phyloP scores from a whole-genome alignment of 2,329 filamentous ascomycete species.

The Sarocladium strictum region DNA sequence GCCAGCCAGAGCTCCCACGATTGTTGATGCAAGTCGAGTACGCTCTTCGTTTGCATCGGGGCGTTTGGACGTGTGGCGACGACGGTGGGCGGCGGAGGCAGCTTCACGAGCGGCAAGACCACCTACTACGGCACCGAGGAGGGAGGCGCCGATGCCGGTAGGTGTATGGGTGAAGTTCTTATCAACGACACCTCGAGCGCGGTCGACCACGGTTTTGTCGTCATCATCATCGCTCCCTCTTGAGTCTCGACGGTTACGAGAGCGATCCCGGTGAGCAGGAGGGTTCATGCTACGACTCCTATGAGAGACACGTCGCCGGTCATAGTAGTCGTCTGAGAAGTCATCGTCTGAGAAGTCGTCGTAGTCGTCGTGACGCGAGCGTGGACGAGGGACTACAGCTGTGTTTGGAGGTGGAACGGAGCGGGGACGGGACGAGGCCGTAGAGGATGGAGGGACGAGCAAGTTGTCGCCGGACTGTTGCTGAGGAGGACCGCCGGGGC shows the following conservation, averaged over 20 bases:
- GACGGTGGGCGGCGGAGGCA: slow-evolving; percentile 17
- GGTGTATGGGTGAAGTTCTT: slow-evolving; percentile 42
- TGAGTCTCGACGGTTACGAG: slow-evolving; percentile 11
- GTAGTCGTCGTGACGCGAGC: slow-evolving; percentile 15
- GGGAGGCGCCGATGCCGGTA: slow-evolving; percentile 43
- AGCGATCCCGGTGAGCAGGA: slow-evolving; percentile 11
- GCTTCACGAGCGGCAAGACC: slow-evolving; percentile 47
- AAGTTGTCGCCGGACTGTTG: slow-evolving; percentile 20
- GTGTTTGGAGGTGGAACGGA: slow-evolving; percentile 25
- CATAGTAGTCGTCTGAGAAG: slow-evolving; percentile 8
- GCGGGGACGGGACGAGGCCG: slow-evolving; percentile 20
- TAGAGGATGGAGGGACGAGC: slow-evolving; percentile 14
- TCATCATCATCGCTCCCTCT: slow-evolving; percentile 2
- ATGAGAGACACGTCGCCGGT: slow-evolving; percentile 19
- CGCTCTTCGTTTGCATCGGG: slow-evolving; percentile 21
- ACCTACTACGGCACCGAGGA: slow-evolving; percentile 49
- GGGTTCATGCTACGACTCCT: slow-evolving; percentile 10
- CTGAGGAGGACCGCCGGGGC: slow-evolving; percentile 16
- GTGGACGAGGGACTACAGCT: slow-evolving; percentile 20
- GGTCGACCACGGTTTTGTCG: slow-evolving; percentile 25
- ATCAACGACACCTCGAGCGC: slow-evolving; percentile 35
- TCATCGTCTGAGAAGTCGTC: slow-evolving; percentile 12
- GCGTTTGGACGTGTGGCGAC: slow-evolving; percentile 19
- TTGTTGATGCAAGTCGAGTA: slow-evolving; percentile 38
- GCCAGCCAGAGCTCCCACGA: slow-evolving; percentile 49